Percentiles rank a stretch among this genome's conserved stretches.
phyloP scores from a whole-genome alignment of 768 basidiomycete genomes.

The Hortiboletus campestris region DNA sequence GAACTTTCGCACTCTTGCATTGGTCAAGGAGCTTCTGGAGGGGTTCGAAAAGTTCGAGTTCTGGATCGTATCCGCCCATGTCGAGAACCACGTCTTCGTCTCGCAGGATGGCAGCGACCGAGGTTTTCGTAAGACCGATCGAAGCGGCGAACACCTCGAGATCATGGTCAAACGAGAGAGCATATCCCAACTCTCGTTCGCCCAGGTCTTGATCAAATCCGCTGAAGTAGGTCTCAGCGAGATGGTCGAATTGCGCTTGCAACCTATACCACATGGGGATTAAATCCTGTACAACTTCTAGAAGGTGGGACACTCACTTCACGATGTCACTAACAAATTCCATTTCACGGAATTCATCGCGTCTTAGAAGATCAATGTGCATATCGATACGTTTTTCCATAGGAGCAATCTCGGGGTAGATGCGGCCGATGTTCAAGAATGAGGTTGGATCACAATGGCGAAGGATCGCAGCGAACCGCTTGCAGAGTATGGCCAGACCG shows the following conservation, averaged over 20 bases:
- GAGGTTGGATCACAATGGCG: constrained; percentile 77
- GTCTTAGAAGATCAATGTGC: constrained; percentile 79
- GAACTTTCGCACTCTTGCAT: constrained; percentile 73
- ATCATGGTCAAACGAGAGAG: constrained; percentile 82
- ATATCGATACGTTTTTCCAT: constrained; percentile 92
- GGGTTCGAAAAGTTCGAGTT: constrained; percentile 76
- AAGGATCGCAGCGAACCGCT: constrained; percentile 85
- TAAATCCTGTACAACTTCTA: neutral
- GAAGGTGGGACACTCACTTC: constrained; percentile 58
- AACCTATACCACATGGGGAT: constrained; percentile 52
- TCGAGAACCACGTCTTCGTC: constrained; percentile 81
- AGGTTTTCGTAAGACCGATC: constrained; percentile 86
- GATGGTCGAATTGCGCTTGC: constrained; percentile 90
- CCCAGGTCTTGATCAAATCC: constrained; percentile 84
- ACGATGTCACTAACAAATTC: constrained; percentile 90
- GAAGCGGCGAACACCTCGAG: constrained; percentile 93
- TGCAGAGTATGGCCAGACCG: constrained; percentile 78
- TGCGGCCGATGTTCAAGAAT: constrained; percentile 81
- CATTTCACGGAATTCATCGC: constrained; percentile 90
- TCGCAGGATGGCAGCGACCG: constrained; percentile 64
- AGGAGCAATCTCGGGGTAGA: constrained; percentile 80
- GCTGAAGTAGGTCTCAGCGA: constrained; percentile 83
- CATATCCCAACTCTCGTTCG: constrained; percentile 85
- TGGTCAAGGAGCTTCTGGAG: constrained; percentile 80
- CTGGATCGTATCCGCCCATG: constrained; percentile 70